Evolutionary conservation across 2,329 filamentous ascomycete genomes (phyloP).

Genomic region (Epichloe aotearoae): DNA sequence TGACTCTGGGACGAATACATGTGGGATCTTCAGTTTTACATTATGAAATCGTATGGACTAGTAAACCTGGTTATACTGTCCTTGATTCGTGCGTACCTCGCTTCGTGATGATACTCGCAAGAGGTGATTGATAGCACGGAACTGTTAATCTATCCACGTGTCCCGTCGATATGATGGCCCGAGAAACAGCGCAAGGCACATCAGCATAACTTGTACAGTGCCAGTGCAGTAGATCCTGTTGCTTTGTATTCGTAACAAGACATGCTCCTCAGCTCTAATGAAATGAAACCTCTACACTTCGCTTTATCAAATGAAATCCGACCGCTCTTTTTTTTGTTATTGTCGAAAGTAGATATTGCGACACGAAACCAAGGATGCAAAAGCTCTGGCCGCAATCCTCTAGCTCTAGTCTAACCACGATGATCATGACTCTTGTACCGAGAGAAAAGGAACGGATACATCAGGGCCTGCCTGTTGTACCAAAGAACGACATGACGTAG

Average conservation of each 20-base stretch:
- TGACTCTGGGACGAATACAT: neutral
- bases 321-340: neutral
- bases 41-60: neutral
- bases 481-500: slow-evolving; percentile 15
- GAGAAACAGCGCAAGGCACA: neutral
- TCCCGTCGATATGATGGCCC: neutral
- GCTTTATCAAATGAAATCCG: neutral
- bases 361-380: neutral
- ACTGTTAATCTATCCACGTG: neutral
- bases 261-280: neutral
- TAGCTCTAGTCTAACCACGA: neutral
- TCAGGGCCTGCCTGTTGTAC: slow-evolving; percentile 1
- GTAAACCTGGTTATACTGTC: no score
- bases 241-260: neutral
- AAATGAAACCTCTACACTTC: no score
- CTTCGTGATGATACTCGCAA: neutral
- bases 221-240: neutral
- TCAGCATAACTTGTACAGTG: neutral
- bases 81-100: no score
- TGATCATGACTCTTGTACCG: neutral
- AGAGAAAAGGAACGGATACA: neutral
- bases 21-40: neutral
- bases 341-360: neutral
- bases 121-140: neutral
- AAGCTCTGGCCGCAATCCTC: neutral